Percentiles rank a stretch among this genome's conserved stretches.
phyloP scores from a whole-genome alignment of 129 eudicot species.

The Calendula officinalis region DNA sequence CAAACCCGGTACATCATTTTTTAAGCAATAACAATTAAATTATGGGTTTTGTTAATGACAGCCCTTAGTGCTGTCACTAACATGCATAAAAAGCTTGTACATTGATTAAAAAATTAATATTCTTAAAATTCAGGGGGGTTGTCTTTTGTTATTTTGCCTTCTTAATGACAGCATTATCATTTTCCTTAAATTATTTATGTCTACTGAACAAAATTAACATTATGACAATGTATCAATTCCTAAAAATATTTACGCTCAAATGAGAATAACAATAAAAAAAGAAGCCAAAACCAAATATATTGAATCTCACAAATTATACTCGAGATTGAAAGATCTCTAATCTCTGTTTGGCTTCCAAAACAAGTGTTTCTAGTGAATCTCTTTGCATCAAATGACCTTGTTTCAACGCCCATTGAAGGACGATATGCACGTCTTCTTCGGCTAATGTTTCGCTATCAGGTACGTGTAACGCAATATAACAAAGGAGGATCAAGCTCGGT shows the following conservation, averaged over 20 bases:
- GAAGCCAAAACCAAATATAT: conserved; percentile 18
- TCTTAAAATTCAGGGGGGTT: too few species aligned
- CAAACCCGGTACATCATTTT: not conserved
- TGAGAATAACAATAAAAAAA: conserved; percentile 1
- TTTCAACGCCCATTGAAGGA: conserved; percentile 64
- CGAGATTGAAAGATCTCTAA: conserved; percentile 65
- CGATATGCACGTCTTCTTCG: conserved; percentile 57
- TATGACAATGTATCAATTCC: not conserved
- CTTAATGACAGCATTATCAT: too few species aligned
- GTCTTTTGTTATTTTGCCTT: too few species aligned
- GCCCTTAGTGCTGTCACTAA: too few species aligned
- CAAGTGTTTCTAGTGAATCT: conserved; percentile 41
- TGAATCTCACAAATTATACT: conserved; percentile 29
- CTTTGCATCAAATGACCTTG: conserved; percentile 53
- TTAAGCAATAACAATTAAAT: too few species aligned
- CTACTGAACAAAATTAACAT: not conserved
- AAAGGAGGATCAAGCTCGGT: conserved; percentile 46
- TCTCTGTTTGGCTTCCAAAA: conserved; percentile 59
- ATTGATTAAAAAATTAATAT: too few species aligned
- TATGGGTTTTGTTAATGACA: too few species aligned
- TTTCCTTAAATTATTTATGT: not conserved
- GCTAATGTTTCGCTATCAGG: conserved; percentile 66
- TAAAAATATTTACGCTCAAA: conserved; percentile 23
- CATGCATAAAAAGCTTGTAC: too few species aligned
- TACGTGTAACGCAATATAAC: conserved; percentile 58